phyloP scores from a whole-genome alignment of 352 stramenopile genomes.

The Globisporangium yorkense region DNA sequence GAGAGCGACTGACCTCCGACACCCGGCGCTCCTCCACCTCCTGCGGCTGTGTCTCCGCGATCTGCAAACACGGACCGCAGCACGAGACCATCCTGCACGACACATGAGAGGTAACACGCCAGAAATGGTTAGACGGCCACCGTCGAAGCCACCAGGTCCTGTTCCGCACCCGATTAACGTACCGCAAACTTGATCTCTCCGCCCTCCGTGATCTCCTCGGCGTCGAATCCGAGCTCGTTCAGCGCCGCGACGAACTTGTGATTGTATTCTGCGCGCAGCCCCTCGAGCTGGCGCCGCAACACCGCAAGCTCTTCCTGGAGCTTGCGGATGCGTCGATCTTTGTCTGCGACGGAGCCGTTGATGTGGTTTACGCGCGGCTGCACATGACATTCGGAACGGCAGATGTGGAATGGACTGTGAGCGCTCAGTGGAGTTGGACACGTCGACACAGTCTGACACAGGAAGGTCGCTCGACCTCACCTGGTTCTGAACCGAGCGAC shows the following conservation, averaged over 20 bases:
- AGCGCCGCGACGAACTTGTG: slow-evolving; percentile 63
- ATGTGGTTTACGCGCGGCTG: slow-evolving; percentile 83
- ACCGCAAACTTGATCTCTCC: slow-evolving; percentile 83
- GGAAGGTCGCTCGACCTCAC: slow-evolving; percentile 13
- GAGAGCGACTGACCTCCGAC: slow-evolving; percentile 3
- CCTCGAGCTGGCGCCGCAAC: slow-evolving; percentile 60
- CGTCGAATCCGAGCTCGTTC: slow-evolving; percentile 75
- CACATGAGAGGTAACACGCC: neutral
- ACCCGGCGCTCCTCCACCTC: neutral
- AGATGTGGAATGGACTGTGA: neutral
- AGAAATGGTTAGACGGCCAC: neutral
- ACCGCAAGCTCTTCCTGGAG: slow-evolving; percentile 67
- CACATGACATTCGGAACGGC: neutral
- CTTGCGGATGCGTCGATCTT: slow-evolving; percentile 79
- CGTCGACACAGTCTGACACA: neutral
- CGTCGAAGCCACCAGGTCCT: neutral
- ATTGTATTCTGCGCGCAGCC: slow-evolving; percentile 69
- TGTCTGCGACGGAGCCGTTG: slow-evolving; percentile 75
- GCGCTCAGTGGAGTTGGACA: neutral
- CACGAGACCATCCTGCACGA: slow-evolving; percentile 54
- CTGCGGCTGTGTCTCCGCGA: slow-evolving; percentile 1
- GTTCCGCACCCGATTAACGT: neutral
- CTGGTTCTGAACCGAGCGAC: slow-evolving; percentile 88
- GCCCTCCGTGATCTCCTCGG: slow-evolving; percentile 64
- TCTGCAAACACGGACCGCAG: slow-evolving; percentile 57